Base-by-base conservation (phyloP, 495 filamentous ascomycete genomes). In the Neurospora sp. region DNA sequence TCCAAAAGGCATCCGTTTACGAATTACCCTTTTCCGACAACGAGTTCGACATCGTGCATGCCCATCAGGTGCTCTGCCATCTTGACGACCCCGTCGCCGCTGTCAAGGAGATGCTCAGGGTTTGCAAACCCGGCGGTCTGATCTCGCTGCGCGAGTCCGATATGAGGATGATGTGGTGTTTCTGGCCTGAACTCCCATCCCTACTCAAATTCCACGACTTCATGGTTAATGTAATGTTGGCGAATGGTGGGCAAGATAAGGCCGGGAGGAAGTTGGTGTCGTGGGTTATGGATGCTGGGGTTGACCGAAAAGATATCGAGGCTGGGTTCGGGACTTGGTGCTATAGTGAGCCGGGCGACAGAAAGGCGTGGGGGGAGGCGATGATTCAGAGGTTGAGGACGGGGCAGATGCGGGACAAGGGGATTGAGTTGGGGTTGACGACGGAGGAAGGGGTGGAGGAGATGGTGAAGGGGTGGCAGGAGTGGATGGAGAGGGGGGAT, bases 261-360 rank as follows among this genome's bases (percentile, higher is more conserved):
- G 80, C 78, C 18, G 85, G 84, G 4, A 74, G 83, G 62, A 73
- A 82, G 80, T 69, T 86, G 75, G 72, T 86, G 54, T 81, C 79
- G 70, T 86, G 83, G 85, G 78, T 82, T 1, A 72, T 86, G 74
- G 74, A 80, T 70, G 84, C 81, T 9, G 85, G 84, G 23, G 83
- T 75, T 35, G 77, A 78, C 66, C 72, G 79, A 75, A 78, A 75
- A 69, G 74, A 82, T 73, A 78, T 86, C 20, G 79, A 77, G 60
- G 73, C 78, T 9, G 78, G 80, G 62, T 82, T 78, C 72, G 78
- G 83, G 70, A 79, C 83, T 35, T 84, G 76, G 81, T 79, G 72
- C 7, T 86, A 83, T 75, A 75, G 74, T 46, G 77, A 79, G 75
- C 77, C 75, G n/a, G 77, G 75, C 39, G 82, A 83, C 38, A 83